A percentile compares a stretch with the other conserved stretches of the same genome.
phyloP scores from a whole-genome alignment of 257 asterid genomes.

The Anisodus tanguticus region DNA sequence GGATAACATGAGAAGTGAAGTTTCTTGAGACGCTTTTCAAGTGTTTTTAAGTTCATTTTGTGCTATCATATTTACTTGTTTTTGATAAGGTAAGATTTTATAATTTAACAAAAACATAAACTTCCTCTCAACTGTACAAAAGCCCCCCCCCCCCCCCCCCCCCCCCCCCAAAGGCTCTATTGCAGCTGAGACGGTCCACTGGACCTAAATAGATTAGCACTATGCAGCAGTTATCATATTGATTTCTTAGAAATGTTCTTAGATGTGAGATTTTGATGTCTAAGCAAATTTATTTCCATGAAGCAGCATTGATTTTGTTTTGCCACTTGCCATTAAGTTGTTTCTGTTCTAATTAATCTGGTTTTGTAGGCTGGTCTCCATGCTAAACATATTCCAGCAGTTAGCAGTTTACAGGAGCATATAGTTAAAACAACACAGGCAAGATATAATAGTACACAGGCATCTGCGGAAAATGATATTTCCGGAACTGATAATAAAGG shows the following conservation, averaged over 20 bases:
- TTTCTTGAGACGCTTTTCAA: background rate
- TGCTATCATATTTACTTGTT: background rate
- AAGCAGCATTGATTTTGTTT: background rate
- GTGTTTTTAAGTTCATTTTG: background rate
- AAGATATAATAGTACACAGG: conserved; percentile 53
- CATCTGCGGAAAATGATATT: conserved; percentile 53
- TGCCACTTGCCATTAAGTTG: background rate
- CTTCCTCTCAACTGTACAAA: too few relatives aligned
- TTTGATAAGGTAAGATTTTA: background rate
- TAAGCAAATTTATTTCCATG: background rate
- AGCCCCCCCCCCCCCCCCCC: too few relatives aligned
- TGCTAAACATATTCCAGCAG: conserved; percentile 40
- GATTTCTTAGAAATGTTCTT: background rate
- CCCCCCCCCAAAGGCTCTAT: too few relatives aligned
- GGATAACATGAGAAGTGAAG: background rate
- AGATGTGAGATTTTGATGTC: conserved; percentile 5
- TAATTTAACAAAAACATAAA: too few relatives aligned
- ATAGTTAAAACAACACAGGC: conserved; percentile 34
- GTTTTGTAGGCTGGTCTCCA: conserved; percentile 46
- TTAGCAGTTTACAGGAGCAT: conserved; percentile 44
- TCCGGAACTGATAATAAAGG: conserved; percentile 46
- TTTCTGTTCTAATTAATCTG: conserved; percentile 22
- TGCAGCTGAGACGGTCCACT: background rate
- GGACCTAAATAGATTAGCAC: background rate
- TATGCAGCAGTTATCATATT: background rate